A percentile compares a stretch with the other conserved stretches of the same genome.
Evolutionary conservation across 768 basidiomycete genomes (phyloP).

Genomic region (Coprinopsis sp.): DNA sequence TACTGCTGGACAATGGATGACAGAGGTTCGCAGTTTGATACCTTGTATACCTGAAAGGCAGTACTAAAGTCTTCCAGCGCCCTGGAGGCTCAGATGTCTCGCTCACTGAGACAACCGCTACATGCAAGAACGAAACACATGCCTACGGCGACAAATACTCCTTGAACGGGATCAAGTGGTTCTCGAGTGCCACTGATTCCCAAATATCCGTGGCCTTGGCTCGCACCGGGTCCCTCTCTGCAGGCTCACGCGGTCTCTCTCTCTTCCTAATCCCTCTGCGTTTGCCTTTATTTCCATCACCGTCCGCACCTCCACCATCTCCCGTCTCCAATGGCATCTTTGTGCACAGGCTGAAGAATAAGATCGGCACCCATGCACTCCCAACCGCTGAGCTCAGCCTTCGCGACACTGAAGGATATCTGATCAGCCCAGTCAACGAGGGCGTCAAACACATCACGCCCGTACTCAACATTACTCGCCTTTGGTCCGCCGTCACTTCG

Average conservation of each 20-base stretch:
- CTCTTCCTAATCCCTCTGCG: constrained; percentile 71
- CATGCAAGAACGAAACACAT: constrained; percentile 27
- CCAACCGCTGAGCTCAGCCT: constrained; percentile 75
- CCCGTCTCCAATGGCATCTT: constrained; percentile 60
- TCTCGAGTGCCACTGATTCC: constrained; percentile 78
- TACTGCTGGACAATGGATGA: constrained; percentile 84
- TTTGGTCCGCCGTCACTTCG: constrained; percentile 57
- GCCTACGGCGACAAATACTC: constrained; percentile 48
- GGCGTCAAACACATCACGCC: constrained; percentile 67
- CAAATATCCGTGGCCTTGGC: constrained; percentile 69
- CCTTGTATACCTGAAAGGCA: too few species aligned
- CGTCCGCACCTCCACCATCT: constrained; percentile 36
- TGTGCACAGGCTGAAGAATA: constrained; percentile 73
- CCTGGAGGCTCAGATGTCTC: constrained; percentile 76
- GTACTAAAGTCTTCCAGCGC: constrained; percentile 39
- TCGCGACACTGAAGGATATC: constrained; percentile 54
- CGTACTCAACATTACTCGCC: constrained; percentile 73
- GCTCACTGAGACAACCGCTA: constrained; percentile 63
- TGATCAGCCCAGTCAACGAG: constrained; percentile 51
- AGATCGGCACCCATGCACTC: constrained; percentile 68
- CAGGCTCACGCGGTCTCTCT: constrained; percentile 64
- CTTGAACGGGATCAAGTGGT: constrained; percentile 77
- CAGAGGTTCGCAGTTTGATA: constrained; percentile 43
- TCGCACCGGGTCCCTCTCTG: constrained; percentile 52
- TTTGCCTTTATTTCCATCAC: constrained; percentile 44